Conservation (phyloP, 441 rosid species). For the Populus trichocarpa region DNA sequence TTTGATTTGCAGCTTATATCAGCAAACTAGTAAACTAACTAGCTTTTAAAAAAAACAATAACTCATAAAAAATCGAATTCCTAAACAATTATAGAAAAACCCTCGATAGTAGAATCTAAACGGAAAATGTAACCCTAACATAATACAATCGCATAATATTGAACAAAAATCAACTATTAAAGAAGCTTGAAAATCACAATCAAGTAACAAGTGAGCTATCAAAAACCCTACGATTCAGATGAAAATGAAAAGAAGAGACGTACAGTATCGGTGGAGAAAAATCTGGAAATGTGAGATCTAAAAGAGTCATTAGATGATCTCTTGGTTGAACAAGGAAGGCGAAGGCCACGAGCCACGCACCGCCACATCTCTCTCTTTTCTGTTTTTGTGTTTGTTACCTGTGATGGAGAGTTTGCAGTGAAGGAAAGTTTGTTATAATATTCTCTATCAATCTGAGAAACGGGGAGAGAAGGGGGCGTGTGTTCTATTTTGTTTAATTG, state of each 20-base stretch:
- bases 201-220: neutral
- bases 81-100: too few relatives aligned
- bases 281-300: constrained; percentile 69
- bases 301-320: constrained; percentile 40
- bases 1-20: neutral
- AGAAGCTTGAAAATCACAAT: neutral
- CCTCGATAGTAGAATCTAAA: neutral
- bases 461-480: neutral
- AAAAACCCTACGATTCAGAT: constrained; percentile 1
- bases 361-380: constrained; percentile 77
- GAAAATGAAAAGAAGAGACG: constrained; percentile 19
- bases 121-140: neutral
- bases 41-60: neutral
- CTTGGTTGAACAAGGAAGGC: constrained; percentile 43
- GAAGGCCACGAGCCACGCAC: constrained; percentile 82
- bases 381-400: neutral
- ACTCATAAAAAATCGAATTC: neutral
- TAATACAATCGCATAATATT: neutral
- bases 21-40: neutral
- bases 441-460: neutral
- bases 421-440: neutral
- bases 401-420: neutral
- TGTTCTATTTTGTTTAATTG: neutral
- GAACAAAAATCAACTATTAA: neutral
- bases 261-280: constrained; percentile 70